These are phyloP conservation scores for Vanrija humicola DNA, from an alignment of 1,284 basidiomycete species.

Conservation along the genomic window DNA sequence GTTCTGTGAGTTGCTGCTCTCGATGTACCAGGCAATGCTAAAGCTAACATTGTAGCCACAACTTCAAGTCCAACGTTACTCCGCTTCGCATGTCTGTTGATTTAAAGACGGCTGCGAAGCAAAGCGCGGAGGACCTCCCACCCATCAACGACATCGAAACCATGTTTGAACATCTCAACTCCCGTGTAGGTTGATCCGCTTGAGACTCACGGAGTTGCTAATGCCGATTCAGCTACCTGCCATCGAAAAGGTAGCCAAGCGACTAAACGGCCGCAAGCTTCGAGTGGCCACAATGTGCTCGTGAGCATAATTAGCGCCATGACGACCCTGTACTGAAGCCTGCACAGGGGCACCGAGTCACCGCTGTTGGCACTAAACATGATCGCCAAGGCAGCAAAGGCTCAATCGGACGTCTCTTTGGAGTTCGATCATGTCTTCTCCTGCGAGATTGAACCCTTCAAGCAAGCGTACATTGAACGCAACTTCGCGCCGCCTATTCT, in stretches of 20 bases:
- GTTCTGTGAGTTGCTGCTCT: conserved; percentile 23
- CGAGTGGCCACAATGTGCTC: conserved; percentile 93
- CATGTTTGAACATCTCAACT: conserved; percentile 75
- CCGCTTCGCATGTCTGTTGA: conserved; percentile 20
- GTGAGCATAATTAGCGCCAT: conserved; percentile 26
- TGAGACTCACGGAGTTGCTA: not conserved
- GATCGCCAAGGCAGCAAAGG: conserved; percentile 67
- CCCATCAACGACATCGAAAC: conserved; percentile 76
- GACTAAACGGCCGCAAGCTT: conserved; percentile 72
- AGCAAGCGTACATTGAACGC: conserved; percentile 95
- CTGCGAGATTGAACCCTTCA: conserved; percentile 97
- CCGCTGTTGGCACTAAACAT: conserved; percentile 84
- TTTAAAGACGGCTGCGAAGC: conserved; percentile 23
- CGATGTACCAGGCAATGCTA: not conserved
- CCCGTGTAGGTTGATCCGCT: conserved; percentile 19
- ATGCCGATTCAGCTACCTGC: conserved; percentile 25
- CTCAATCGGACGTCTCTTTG: conserved; percentile 64
- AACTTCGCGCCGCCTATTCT: conserved; percentile 78
- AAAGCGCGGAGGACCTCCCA: conserved; percentile 53
- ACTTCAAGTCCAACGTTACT: conserved; percentile 27
- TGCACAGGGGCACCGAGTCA: conserved; percentile 79
- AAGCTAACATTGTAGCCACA: conserved; percentile 12
- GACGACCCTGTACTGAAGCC: conserved; percentile 1
- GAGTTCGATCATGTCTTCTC: conserved; percentile 91
- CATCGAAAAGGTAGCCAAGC: conserved; percentile 58